Base-by-base conservation (phyloP, 352 stramenopile species). In the Globisporangium sylvaticum region DNA sequence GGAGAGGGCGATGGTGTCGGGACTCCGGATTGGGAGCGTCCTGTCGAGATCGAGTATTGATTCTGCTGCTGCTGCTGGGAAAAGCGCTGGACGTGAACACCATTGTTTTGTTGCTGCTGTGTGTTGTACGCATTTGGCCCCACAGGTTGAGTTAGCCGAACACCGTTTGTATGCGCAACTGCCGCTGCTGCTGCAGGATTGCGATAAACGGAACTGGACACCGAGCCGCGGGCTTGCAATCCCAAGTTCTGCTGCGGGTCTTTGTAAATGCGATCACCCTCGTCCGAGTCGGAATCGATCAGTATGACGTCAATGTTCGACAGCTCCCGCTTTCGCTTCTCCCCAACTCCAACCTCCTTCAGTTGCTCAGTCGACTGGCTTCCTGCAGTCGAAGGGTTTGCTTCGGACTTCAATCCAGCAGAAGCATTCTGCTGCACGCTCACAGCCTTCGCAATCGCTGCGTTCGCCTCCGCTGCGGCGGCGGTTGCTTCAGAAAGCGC, bases 281-380 rank as follows among this genome's bases (percentile, higher is more conserved):
- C 69, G 22, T 82, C 75, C 4, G 80, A 76, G 54, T 89, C 74
- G 1, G 81, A 79, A 27, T 90, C 79, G 46, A 92, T 79, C 32
- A 76, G 73, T 31, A 92, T 91, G 31, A 89, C 71, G 62, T 92
- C 84, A 29, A 76, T 50, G n/a, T 77, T 62, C 48, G 62, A 44
- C 24, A 54, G 9, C 6, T 67, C 29, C 18, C 81, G 76, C 58
- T 90, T 90, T 9, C 81, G 78, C 58, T 90, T 89, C 29, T 62
- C 70, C 25, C 70, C 56, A 32, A 31, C 24, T 37, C 25, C 24
- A 12, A 14, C 8, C 9, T 8, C 27, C 1, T 20, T 5, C 2
- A 27, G 53, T 15, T 25, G 18, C 18, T 59, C 9, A 5, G 59
- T 27, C 22, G 39, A 27, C 12, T 34, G 12, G n/a, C n/a, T n/a